Evolutionary conservation across 2,329 filamentous ascomycete species (phyloP).

Genomic region (Neonectria magnoliae): DNA sequence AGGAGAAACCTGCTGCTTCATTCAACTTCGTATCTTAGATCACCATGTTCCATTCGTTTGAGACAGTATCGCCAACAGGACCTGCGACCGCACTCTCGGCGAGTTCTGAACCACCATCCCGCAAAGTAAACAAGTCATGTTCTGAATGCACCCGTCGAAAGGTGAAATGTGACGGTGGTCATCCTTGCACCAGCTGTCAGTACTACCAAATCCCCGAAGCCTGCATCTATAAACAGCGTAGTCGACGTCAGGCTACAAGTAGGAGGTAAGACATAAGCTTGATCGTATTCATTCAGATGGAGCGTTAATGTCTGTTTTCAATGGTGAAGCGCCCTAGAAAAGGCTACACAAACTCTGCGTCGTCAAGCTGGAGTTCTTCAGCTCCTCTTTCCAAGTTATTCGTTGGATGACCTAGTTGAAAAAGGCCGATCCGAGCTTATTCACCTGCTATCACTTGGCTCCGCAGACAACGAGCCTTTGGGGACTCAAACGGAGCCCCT

Average conservation of each 20-base stretch:
- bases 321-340: slow-evolving; percentile 28
- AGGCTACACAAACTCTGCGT: slow-evolving; percentile 24
- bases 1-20: neutral
- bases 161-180: slow-evolving; percentile 54
- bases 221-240: slow-evolving; percentile 45
- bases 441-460: neutral
- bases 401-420: slow-evolving; percentile 10
- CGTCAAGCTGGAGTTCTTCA: slow-evolving; percentile 17
- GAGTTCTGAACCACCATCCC: slow-evolving; percentile 4
- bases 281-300: neutral
- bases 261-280: slow-evolving; percentile 4
- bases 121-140: slow-evolving; percentile 41
- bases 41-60: slow-evolving; percentile 20
- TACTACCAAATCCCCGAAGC: slow-evolving; percentile 41
- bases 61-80: neutral
- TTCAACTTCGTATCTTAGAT: neutral
- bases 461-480: neutral
- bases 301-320: neutral
- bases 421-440: slow-evolving; percentile 17
- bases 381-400: slow-evolving; percentile 3
- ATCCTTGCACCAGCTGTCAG: slow-evolving; percentile 50
- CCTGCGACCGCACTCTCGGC: neutral
- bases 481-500: neutral
- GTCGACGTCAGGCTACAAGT: slow-evolving; percentile 44
- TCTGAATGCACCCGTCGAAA: slow-evolving; percentile 43